These are phyloP conservation scores for Dictyostelium capitatum DNA, from an alignment of 78 protist species.

Conservation along the genomic window DNA sequence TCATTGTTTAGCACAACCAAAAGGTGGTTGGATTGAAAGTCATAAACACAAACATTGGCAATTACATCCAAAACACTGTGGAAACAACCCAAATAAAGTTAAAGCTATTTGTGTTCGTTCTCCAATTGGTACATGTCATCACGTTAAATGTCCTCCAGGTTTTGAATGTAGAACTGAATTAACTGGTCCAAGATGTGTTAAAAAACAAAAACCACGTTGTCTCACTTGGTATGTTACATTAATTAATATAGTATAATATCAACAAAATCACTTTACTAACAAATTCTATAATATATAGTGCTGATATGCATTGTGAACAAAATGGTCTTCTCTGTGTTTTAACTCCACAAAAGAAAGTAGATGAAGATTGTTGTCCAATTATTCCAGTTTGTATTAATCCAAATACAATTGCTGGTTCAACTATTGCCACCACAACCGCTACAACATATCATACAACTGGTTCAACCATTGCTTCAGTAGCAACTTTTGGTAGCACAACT, in stretches of 20 bases:
- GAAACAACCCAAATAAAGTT: neutral
- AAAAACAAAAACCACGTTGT: neutral
- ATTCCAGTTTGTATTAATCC: slow-evolving; percentile 29
- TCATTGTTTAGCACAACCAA: neutral
- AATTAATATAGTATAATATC: no score
- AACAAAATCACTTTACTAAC: no score
- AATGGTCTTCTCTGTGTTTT: slow-evolving; percentile 45
- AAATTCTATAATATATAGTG: no score
- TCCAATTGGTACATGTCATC: neutral
- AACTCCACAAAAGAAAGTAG: neutral
- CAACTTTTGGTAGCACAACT: slow-evolving; percentile 1
- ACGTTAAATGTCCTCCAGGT: slow-evolving; percentile 6
- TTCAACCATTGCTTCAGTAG: slow-evolving; percentile 7
- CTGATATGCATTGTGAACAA: slow-evolving; percentile 38
- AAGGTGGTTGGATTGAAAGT: neutral
- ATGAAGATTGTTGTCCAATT: slow-evolving; percentile 46
- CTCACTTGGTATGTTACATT: slow-evolving; percentile 6
- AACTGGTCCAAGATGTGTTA: neutral
- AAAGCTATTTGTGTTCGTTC: slow-evolving; percentile 24
- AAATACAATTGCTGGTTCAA: neutral
- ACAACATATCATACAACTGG: neutral
- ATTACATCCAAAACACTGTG: neutral
- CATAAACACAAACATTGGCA: slow-evolving; percentile 3
- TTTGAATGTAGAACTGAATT: neutral
- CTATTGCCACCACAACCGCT: slow-evolving; percentile 29